Conservation (phyloP, 495 filamentous ascomycete genomes). For the Extremus antarcticus region DNA sequence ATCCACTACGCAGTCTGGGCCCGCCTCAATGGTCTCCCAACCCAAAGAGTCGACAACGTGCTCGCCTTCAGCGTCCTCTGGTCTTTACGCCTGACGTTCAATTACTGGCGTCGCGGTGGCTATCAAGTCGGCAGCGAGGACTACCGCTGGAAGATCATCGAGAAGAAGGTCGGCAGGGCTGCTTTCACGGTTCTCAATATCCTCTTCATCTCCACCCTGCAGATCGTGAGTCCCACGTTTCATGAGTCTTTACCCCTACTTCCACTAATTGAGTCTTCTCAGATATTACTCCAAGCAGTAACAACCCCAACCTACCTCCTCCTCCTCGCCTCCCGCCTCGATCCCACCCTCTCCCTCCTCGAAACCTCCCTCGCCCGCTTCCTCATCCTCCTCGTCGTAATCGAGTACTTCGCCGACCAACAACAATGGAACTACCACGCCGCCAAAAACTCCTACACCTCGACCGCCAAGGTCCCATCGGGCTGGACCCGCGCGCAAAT, state of each 20-base stretch:
- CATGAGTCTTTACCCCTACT: no score
- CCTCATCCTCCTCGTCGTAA: constrained; percentile 57
- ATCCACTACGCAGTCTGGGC: constrained; percentile 79
- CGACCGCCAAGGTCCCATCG: constrained; percentile 56
- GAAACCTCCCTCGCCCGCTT: constrained; percentile 60
- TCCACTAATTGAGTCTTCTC: not conserved
- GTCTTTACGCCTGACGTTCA: constrained; percentile 90
- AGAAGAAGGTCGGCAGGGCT: constrained; percentile 38
- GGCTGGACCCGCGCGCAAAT: constrained; percentile 60
- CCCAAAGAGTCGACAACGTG: constrained; percentile 60
- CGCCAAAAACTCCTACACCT: constrained; percentile 66
- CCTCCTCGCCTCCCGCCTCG: constrained; percentile 44
- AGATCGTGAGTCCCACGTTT: constrained; percentile 59
- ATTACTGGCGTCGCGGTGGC: constrained; percentile 94
- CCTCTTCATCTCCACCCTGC: constrained; percentile 73
- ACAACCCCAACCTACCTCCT: constrained; percentile 76
- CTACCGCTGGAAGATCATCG: constrained; percentile 70
- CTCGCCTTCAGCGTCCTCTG: constrained; percentile 61
- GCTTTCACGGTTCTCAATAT: constrained; percentile 79
- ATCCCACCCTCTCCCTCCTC: constrained; percentile 32
- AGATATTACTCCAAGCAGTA: constrained; percentile 59
- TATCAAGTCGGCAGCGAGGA: constrained; percentile 83
- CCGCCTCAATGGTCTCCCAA: constrained; percentile 59
- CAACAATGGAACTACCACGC: constrained; percentile 88
- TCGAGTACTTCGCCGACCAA: constrained; percentile 76